These are phyloP conservation scores for Pulveroboletus sp. DNA, from an alignment of 768 basidiomycete species.

Conservation along the genomic window DNA sequence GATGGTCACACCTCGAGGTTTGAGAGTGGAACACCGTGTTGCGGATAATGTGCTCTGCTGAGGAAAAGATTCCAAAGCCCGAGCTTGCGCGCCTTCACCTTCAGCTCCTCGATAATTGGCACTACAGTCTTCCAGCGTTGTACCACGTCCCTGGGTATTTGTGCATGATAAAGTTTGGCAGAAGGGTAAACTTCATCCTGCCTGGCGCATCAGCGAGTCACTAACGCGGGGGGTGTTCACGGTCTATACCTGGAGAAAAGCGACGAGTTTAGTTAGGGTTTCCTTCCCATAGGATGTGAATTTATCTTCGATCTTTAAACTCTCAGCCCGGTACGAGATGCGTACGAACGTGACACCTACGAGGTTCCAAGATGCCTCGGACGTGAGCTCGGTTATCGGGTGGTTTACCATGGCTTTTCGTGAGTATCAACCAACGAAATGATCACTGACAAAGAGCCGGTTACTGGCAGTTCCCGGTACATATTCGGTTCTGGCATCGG, in stretches of 20 bases:
- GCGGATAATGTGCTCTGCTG: slow-evolving; percentile 89
- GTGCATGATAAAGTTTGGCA: slow-evolving; percentile 67
- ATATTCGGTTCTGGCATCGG: background rate
- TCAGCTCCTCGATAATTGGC: slow-evolving; percentile 77
- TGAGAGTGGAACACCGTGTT: slow-evolving; percentile 81
- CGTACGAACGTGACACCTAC: slow-evolving; percentile 37
- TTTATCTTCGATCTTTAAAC: slow-evolving; percentile 75
- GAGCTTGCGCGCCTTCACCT: slow-evolving; percentile 77
- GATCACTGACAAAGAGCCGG: slow-evolving; percentile 5
- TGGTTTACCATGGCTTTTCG: slow-evolving; percentile 50
- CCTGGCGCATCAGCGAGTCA: background rate
- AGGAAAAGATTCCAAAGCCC: slow-evolving; percentile 98
- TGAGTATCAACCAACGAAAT: background rate
- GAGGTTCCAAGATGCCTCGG: slow-evolving; percentile 83
- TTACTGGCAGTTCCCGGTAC: slow-evolving; percentile 3
- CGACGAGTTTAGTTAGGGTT: slow-evolving; percentile 74
- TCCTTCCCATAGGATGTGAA: slow-evolving; percentile 89
- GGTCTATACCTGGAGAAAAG: slow-evolving; percentile 70
- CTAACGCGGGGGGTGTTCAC: background rate
- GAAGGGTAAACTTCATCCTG: slow-evolving; percentile 90
- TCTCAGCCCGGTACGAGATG: slow-evolving; percentile 3
- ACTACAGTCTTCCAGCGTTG: slow-evolving; percentile 83
- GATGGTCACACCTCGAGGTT: slow-evolving; percentile 75
- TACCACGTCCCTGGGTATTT: slow-evolving; percentile 70
- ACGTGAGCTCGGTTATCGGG: slow-evolving; percentile 73